These are phyloP conservation scores for Halenospora varia DNA, from an alignment of 495 filamentous ascomycete species.

Conservation along the genomic window DNA sequence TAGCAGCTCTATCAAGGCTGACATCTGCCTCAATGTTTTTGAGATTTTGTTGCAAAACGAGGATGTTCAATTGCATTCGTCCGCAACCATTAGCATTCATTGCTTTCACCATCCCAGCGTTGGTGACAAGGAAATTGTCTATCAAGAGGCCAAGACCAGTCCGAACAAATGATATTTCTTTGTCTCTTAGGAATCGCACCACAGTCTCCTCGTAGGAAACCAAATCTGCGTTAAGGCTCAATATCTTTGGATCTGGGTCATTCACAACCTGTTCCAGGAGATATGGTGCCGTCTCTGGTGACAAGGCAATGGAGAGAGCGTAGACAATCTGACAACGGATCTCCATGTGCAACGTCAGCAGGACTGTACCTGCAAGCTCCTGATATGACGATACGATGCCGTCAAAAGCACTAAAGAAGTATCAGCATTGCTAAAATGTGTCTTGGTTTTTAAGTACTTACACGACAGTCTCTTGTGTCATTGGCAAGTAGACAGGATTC, in stretches of 20 bases:
- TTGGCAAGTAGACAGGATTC: slow-evolving; percentile 74
- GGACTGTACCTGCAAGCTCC: slow-evolving; percentile 66
- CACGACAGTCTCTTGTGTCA: slow-evolving; percentile 79
- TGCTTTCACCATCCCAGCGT: slow-evolving; percentile 55
- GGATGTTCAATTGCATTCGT: slow-evolving; percentile 83
- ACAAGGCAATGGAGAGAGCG: slow-evolving; percentile 51
- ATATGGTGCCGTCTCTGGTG: slow-evolving; percentile 61
- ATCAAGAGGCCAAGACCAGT: slow-evolving; percentile 68
- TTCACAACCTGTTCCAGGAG: slow-evolving; percentile 69
- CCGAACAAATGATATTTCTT: slow-evolving; percentile 65
- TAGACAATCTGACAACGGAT: slow-evolving; percentile 78
- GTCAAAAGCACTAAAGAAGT: slow-evolving; percentile 67
- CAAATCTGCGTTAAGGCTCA: slow-evolving; percentile 75
- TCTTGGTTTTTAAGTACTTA: slow-evolving; percentile 34
- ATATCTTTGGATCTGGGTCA: slow-evolving; percentile 73
- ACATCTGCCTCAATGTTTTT: slow-evolving; percentile 82
- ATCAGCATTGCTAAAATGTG: slow-evolving; percentile 16
- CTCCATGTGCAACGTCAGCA: slow-evolving; percentile 84
- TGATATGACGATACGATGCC: slow-evolving; percentile 75
- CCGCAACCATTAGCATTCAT: slow-evolving; percentile 75
- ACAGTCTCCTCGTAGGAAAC: slow-evolving; percentile 80
- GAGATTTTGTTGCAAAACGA: slow-evolving; percentile 92
- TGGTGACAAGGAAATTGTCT: slow-evolving; percentile 64
- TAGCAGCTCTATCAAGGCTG: slow-evolving; percentile 62
- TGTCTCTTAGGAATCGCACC: slow-evolving; percentile 60